Evolutionary conservation across 192 early-diverging fungal genomes (phyloP), one percentile per base, ranked within the genome.

Genomic region (Backusella mclennaniae): DNA sequence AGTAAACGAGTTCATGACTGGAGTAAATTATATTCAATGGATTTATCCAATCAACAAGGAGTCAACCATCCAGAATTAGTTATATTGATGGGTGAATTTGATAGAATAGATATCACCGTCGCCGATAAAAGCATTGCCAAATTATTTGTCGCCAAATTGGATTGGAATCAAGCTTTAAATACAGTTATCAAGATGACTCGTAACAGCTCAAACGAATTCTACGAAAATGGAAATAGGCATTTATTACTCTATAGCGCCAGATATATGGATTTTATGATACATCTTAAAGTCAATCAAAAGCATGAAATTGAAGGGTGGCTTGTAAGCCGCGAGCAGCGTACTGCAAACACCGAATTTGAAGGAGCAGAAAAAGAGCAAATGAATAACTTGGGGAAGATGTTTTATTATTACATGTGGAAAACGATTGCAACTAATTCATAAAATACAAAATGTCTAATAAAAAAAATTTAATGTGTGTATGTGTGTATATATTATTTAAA

Each of bases 241-340:
- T 6, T 80, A 19, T 69, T 80, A 39, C 35, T 80, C 6, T 76
- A 76, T 42, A 76, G 66, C 9, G 74, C 79, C 33, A 71, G 79
- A 39, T 80, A 80, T 53, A 80, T 80, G 79, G 79, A 80, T 29
- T 80, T 71, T 56, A 71, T 80, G 68, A 76, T 80, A 29, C 70
- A 80, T 56, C 46, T 80, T 2, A 49, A 53, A 36, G 26, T 68
- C 31, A 31, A 66, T 35, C 35, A 36, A 11, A 67, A 46, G 3
- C 26, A 67, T 6, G 67, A 35, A 8, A 49, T 79, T 29, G 6
- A 74, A 69, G 73, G 74, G 5, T 75, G 74, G 74, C 23, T 79
- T 35, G 77, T 79, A 7, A 79, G 72, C 15, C 77, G 77, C 14
- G 77, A 79, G 52, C 67, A 73, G 35, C 41, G 67, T 15, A 42